Base-by-base conservation (phyloP, 192 early-diverging fungal species). In the Haplosporangium gracile region DNA sequence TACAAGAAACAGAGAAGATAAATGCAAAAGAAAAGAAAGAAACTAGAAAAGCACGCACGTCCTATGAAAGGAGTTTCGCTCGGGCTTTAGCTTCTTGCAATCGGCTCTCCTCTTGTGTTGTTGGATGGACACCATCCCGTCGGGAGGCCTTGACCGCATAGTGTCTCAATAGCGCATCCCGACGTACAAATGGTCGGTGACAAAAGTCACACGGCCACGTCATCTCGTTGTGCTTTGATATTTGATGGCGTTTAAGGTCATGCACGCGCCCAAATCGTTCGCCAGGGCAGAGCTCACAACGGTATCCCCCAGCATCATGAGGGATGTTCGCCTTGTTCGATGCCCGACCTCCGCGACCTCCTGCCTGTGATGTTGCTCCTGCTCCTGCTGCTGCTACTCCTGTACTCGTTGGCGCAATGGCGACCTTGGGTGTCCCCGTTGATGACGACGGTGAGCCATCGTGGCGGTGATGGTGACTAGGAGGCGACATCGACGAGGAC, bases 131-230 rank as follows among this genome's bases (percentile, higher is more conserved):
- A n/a, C 84, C 79, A 24, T 86, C 84, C 22, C 63, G 71, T 15
- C 84, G 69, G 18, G 78, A 75, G 7, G 84, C 84, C 43, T 86
- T 86, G 43, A 86, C 84, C 9, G 84, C 76, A 53, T 86, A 86
- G 26, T 86, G 84, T 18, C 84, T 45, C 29, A 86, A 42, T n/a
- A 86, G 51, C 18, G 84, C 84, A 63, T 86, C 84, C 18, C 84
- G 75, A 0, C 84, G 74, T 16, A 86, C 84, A 63, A 86, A 86
- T 4, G 84, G 84, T 26, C 84, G 69, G 53, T 86, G 84, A 70
- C 84, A 86, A 70, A 86, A 86, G 47, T 86, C 84, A 39, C 84
- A 86, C 0, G 84, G 84, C 84, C 84, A 86, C 13, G 84, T 86
- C 84, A 80, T 86, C 76, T 86, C 84, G 53, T 86, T 86, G 53